phyloP scores from a whole-genome alignment of 2,329 filamentous ascomycete species.

The Phaeosphaeria sp. region DNA sequence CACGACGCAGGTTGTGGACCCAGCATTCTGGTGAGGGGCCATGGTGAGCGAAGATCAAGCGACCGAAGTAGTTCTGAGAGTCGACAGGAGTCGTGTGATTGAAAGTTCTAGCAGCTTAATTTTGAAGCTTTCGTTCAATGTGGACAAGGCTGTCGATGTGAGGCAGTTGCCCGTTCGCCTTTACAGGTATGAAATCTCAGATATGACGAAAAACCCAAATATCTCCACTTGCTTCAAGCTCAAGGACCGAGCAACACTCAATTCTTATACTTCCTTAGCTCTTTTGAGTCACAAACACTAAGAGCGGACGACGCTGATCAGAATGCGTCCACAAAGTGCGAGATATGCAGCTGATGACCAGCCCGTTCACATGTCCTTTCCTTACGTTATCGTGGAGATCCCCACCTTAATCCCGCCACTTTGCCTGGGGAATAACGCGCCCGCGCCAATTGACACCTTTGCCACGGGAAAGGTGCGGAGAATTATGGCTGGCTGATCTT shows the following conservation, averaged over 20 bases:
- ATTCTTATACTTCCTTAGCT: not conserved
- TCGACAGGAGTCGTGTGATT: too few species aligned
- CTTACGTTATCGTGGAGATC: constrained; percentile 5
- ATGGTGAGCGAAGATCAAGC: constrained; percentile 13
- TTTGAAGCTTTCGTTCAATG: not conserved
- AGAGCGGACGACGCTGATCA: not conserved
- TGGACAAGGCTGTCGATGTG: not conserved
- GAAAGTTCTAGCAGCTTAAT: not conserved
- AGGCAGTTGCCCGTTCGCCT: not conserved
- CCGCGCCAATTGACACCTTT: constrained; percentile 4
- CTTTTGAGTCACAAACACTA: not conserved
- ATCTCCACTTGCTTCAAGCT: not conserved
- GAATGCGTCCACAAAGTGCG: constrained; percentile 2
- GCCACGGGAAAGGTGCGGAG: not conserved
- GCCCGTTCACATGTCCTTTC: not conserved
- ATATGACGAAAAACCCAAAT: constrained; percentile 1
- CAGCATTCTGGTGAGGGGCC: constrained; percentile 35
- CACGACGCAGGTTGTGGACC: constrained; percentile 44
- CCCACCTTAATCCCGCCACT: constrained; percentile 1
- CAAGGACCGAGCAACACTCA: not conserved
- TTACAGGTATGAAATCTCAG: not conserved
- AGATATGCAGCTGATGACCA: not conserved
- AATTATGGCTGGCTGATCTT: constrained; percentile 10
- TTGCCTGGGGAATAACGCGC: not conserved
- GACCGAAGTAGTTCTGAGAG: not conserved